Percentiles rank a stretch among this genome's conserved stretches.
These are phyloP conservation scores for Ceratocystiopsis sp. DNA, from an alignment of 2,329 filamentous ascomycete genomes.

Conservation along the genomic window DNA sequence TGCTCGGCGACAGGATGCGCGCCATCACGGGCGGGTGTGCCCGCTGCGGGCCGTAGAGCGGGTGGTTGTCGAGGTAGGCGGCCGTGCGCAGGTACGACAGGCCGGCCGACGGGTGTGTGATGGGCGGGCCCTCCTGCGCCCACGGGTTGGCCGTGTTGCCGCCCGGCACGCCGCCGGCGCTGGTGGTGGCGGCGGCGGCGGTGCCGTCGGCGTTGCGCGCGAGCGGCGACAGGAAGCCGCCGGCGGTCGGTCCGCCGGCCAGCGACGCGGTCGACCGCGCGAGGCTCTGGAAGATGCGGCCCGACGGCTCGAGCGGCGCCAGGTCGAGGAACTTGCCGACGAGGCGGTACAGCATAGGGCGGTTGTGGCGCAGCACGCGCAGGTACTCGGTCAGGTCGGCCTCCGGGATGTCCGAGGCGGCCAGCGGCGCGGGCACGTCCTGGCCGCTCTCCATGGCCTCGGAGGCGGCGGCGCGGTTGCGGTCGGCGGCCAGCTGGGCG, in stretches of 20 bases:
- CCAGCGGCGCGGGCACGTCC: constrained; percentile 13
- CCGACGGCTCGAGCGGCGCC: constrained; percentile 27
- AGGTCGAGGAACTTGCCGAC: constrained; percentile 47
- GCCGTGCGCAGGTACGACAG: constrained; percentile 42
- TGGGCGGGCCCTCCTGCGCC: constrained; percentile 35
- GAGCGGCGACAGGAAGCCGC: constrained; percentile 3
- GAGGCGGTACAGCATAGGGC: constrained; percentile 30
- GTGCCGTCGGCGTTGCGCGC: constrained; percentile 14
- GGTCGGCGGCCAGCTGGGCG: constrained; percentile 27
- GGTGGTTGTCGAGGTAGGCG: constrained; percentile 40
- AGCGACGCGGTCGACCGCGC: constrained; percentile 12
- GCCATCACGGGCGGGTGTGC: constrained; percentile 30
- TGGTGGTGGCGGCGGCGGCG: constrained; percentile 15
- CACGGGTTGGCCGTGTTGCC: constrained; percentile 23
- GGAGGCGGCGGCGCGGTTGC: constrained; percentile 21
- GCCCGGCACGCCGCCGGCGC: background rate
- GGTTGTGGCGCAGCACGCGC: constrained; percentile 33
- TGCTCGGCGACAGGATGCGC: constrained; percentile 31
- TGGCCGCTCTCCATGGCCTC: constrained; percentile 23
- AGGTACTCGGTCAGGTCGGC: constrained; percentile 34
- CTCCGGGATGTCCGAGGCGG: constrained; percentile 27
- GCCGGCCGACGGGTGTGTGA: constrained; percentile 44
- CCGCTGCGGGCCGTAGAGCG: constrained; percentile 41
- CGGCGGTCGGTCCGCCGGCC: constrained; percentile 6
- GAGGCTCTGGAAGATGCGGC: constrained; percentile 6